Conservation (phyloP, 2,329 filamentous ascomycete genomes). For the Colletotrichum tofieldiae region DNA sequence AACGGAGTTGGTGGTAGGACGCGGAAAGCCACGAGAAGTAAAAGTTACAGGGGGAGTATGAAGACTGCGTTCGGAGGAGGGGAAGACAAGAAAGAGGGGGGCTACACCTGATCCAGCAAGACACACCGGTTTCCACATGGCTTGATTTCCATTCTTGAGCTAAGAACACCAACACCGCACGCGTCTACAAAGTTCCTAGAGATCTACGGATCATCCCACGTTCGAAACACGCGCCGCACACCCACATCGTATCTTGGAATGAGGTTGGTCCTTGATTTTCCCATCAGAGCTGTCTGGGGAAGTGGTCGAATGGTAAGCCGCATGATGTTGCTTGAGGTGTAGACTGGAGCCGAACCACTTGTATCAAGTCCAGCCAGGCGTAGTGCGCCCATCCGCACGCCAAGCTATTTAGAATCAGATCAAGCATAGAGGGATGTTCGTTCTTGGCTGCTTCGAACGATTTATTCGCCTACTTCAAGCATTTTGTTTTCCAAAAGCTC, state of each 20-base stretch:
- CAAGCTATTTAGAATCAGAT: neutral
- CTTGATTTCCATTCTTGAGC: neutral
- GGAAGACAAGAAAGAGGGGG: neutral
- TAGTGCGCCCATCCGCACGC: too few species aligned
- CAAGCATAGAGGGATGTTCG: neutral
- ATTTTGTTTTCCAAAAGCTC: too few species aligned
- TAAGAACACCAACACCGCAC: neutral
- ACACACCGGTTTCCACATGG: neutral
- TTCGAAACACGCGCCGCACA: too few species aligned
- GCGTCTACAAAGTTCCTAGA: neutral
- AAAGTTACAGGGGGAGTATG: conserved; percentile 11
- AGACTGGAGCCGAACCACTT: too few species aligned
- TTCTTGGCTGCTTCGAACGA: neutral
- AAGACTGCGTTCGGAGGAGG: neutral
- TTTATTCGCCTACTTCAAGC: neutral
- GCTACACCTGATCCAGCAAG: neutral
- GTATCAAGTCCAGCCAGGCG: too few species aligned
- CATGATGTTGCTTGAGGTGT: too few species aligned
- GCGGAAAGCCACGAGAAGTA: neutral
- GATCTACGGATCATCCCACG: neutral
- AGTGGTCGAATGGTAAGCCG: too few species aligned
- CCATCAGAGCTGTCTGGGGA: too few species aligned
- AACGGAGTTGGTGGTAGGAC: neutral
- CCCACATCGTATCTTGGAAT: neutral
- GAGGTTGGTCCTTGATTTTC: neutral